Percentiles rank a stretch among this genome's conserved stretches.
phyloP scores from a whole-genome alignment of 306 rosid genomes.

The Pyrus pyrifolia region DNA sequence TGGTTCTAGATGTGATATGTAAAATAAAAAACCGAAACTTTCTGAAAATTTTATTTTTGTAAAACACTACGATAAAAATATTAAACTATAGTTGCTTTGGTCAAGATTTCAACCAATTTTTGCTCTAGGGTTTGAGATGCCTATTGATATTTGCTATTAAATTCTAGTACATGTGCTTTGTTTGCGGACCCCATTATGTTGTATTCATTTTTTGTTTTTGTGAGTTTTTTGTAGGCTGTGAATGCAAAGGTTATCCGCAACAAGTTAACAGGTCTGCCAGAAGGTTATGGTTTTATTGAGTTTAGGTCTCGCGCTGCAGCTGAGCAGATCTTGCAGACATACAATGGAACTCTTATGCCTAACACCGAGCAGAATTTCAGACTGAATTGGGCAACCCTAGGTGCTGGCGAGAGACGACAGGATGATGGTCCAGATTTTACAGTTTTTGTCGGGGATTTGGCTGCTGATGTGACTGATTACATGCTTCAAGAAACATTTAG shows the following conservation, averaged over 20 bases:
- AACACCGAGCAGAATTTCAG: slow-evolving; percentile 48
- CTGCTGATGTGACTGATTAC: slow-evolving; percentile 63
- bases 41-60: neutral
- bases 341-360: slow-evolving; percentile 51
- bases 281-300: slow-evolving; percentile 62
- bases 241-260: slow-evolving; percentile 56
- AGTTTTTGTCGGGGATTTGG: slow-evolving; percentile 58
- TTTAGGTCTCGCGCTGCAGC: slow-evolving; percentile 39
- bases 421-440: slow-evolving; percentile 57
- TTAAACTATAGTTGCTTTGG: neutral
- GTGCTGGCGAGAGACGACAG: slow-evolving; percentile 67
- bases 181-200: neutral
- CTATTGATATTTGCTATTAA: neutral
- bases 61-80: neutral
- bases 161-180: neutral
- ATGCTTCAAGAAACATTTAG: slow-evolving; percentile 53
- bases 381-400: slow-evolving; percentile 62
- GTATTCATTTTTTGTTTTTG: neutral
- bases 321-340: slow-evolving; percentile 38
- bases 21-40: neutral
- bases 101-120: neutral
- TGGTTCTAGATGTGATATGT: neutral
- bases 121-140: neutral
- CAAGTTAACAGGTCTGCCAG: slow-evolving; percentile 42
- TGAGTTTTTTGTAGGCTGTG: slow-evolving; percentile 19